A percentile compares a stretch with the other conserved stretches of the same genome.
Conservation (phyloP, 257 asterid species). For the Nicotiana obtusifolia region DNA sequence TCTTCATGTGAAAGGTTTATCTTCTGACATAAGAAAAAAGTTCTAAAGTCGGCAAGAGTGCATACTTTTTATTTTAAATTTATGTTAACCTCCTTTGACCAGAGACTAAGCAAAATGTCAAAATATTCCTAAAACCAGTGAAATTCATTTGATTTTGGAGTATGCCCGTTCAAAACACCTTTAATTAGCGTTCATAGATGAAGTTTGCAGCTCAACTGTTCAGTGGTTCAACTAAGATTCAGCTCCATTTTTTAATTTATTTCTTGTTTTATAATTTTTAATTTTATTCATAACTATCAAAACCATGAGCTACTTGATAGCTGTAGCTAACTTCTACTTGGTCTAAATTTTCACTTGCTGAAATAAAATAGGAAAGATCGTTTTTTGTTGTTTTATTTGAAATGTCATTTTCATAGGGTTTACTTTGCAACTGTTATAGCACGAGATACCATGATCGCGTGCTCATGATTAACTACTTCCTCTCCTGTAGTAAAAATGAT, state of each 20-base stretch:
- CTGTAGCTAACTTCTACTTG: background rate
- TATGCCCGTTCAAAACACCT: background rate
- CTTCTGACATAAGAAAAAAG: background rate
- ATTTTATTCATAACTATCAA: background rate
- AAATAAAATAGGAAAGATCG: background rate
- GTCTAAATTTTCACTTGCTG: background rate
- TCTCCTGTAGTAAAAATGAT: background rate
- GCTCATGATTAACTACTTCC: background rate
- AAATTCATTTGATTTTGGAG: background rate
- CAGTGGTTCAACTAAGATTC: conserved; percentile 41
- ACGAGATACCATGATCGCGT: background rate
- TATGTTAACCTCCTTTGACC: conserved; percentile 14
- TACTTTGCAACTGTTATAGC: conserved; percentile 1
- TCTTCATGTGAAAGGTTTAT: background rate
- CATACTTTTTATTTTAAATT: background rate
- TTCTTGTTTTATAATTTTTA: background rate
- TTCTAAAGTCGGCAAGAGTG: background rate
- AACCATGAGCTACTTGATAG: conserved; percentile 9
- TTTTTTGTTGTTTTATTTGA: background rate
- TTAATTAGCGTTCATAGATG: background rate
- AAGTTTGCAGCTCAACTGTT: background rate
- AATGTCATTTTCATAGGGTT: conserved; percentile 8
- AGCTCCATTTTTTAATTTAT: background rate
- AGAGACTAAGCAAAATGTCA: background rate
- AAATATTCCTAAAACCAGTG: background rate